A percentile compares a stretch with the other conserved stretches of the same genome.
These are phyloP conservation scores for Ambrosia hybrid DNA, from an alignment of 140 eudicot species.

Conservation along the genomic window DNA sequence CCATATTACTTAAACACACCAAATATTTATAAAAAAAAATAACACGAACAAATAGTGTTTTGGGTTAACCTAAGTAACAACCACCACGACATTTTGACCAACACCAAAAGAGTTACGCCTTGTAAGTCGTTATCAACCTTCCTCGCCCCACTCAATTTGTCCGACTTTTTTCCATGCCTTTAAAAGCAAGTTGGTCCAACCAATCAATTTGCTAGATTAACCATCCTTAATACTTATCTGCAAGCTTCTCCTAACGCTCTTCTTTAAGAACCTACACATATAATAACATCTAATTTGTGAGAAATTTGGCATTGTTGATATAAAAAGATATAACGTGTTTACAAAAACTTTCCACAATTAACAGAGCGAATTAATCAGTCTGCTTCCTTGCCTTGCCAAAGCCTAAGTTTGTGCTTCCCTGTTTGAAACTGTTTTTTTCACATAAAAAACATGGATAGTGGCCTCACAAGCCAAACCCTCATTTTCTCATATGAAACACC, in stretches of 20 bases:
- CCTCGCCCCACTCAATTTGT: too few relatives aligned
- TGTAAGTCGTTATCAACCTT: too few relatives aligned
- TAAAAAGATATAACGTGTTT: slow-evolving; percentile 10
- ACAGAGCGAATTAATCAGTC: slow-evolving; percentile 73
- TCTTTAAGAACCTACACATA: slow-evolving; percentile 75
- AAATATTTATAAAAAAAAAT: too few relatives aligned
- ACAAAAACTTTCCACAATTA: slow-evolving; percentile 83
- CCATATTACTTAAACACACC: too few relatives aligned
- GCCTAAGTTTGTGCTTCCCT: slow-evolving; percentile 94
- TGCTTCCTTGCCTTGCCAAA: slow-evolving; percentile 85
- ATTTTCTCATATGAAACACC: slow-evolving; percentile 82
- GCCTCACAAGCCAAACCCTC: slow-evolving; percentile 92
- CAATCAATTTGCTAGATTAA: too few relatives aligned
- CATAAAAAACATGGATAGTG: slow-evolving; percentile 77
- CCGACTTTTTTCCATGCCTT: too few relatives aligned
- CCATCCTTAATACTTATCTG: too few relatives aligned
- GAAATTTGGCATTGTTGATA: background rate
- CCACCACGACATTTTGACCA: too few relatives aligned
- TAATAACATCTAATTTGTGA: slow-evolving; percentile 1
- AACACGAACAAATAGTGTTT: too few relatives aligned
- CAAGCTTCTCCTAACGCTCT: slow-evolving; percentile 36
- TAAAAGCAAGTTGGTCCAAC: too few relatives aligned
- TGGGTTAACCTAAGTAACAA: too few relatives aligned
- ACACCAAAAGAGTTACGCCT: too few relatives aligned
- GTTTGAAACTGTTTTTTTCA: slow-evolving; percentile 68